These are phyloP conservation scores for Dunaliella primolecta DNA, from an alignment of 139 green algal genomes.

Conservation along the genomic window DNA sequence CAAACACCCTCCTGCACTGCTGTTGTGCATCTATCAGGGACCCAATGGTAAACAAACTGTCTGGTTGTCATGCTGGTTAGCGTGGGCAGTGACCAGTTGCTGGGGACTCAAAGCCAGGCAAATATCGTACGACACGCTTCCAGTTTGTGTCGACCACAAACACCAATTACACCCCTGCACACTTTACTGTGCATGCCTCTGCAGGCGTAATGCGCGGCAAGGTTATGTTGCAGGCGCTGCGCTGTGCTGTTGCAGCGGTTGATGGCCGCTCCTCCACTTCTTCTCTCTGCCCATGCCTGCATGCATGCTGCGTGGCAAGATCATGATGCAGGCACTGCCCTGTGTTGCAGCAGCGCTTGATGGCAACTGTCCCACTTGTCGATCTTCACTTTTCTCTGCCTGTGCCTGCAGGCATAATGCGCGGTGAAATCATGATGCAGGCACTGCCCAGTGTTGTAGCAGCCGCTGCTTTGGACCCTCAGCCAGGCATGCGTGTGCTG, in stretches of 20 bases:
- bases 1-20: too few relatives aligned
- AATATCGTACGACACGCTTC: too few relatives aligned
- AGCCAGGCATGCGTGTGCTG: slow-evolving; percentile 20
- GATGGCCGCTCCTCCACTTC: slow-evolving; percentile 2
- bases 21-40: too few relatives aligned
- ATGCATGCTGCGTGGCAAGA: slow-evolving; percentile 26
- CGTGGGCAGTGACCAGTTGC: too few relatives aligned
- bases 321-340: slow-evolving; percentile 29
- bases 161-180: too few relatives aligned
- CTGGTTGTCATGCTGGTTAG: too few relatives aligned
- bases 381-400: too few relatives aligned
- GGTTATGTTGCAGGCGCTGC: slow-evolving; percentile 27
- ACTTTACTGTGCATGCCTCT: too few relatives aligned
- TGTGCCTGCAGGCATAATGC: slow-evolving; percentile 31
- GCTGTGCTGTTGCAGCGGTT: slow-evolving; percentile 18
- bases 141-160: too few relatives aligned
- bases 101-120: too few relatives aligned
- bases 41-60: too few relatives aligned
- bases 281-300: too few relatives aligned
- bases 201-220: slow-evolving; percentile 27
- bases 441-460: slow-evolving; percentile 26
- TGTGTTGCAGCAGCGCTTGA: slow-evolving; percentile 20
- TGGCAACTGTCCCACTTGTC: neutral
- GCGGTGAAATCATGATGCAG: slow-evolving; percentile 22
- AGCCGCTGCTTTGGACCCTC: slow-evolving; percentile 13